Base-by-base conservation (phyloP, 352 stramenopile species). In the Pythium plurisporium region DNA sequence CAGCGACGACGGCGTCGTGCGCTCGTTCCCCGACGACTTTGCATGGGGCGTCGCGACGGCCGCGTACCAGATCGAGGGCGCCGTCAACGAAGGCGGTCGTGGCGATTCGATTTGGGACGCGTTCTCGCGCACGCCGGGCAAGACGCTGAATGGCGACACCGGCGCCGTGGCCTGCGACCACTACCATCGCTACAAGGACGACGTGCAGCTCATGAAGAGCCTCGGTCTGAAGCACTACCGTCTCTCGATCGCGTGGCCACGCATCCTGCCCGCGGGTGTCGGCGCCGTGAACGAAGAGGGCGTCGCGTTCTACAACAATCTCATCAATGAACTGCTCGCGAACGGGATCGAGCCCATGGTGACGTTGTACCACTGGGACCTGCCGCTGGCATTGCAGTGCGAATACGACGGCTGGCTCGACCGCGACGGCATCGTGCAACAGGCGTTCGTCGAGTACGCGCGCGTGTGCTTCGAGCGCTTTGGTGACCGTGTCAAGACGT, bases 321-420 rank as follows among this genome's bases (percentile, higher is more conserved):
- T 98, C 3, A 92, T 98, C 58, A 77, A 97, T 67, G 71, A 77
- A 30, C 70, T 98, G 9, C 23, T 56, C 12, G 58, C 43, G 17
- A 73, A 72, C 31, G 72, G 73, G 44, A 97, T 99, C 42, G 69
- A 78, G 42, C 91, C 94, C 23, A 79, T 94, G 38, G 80, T 97
- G 7, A 98, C 94, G 20, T 62, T 99, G 5, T 98, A 97, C 67
- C 95, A 99, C 71, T 98, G 95, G 95, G 95, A 98, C 91, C 64
- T 98, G 12, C 95, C 95, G 7, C 70, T 92, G 44, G 61, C 42
- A 22, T 61, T 98, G 5, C 59, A 66, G 43, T 74, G 83, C 22
- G 69, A 85, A 43, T 86, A 90, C 43, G 50, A 62, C 45, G 93
- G 91, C 33, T 89, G 73, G 72, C 5, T 19, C 80, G 72, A 54